Percentiles rank a stretch among this genome's conserved stretches.
These are phyloP conservation scores for Trypanosoma lewisi DNA, from an alignment of 208 protist species.

Conservation along the genomic window DNA sequence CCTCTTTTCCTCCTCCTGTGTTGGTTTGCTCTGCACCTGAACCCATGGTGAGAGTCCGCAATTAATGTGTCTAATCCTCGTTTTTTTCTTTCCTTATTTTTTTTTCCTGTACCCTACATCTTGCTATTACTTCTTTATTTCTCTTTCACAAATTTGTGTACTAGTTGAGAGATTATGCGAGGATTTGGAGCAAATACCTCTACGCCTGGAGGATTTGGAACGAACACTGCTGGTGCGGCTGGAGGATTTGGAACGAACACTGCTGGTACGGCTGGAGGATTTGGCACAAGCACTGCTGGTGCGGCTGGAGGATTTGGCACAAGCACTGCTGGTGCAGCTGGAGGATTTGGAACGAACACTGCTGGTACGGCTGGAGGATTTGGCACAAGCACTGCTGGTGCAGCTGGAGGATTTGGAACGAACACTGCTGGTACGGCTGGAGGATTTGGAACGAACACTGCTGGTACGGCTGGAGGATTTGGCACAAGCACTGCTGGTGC, in stretches of 20 bases:
- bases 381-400: not conserved
- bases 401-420: conserved; percentile 2
- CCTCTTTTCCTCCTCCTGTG: too few relatives aligned
- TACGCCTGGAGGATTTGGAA: conserved; percentile 2
- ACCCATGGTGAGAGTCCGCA: too few relatives aligned
- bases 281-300: too few relatives aligned
- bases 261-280: too few relatives aligned
- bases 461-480: conserved; percentile 34
- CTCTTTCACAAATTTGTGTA: not conserved
- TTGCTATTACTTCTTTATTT: not conserved
- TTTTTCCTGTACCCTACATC: not conserved
- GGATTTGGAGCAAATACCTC: conserved; percentile 9
- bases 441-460: conserved; percentile 23
- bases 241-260: too few relatives aligned
- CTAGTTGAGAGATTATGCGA: conserved; percentile 16
- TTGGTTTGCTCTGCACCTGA: too few relatives aligned
- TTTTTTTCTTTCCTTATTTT: not conserved
- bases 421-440: conserved; percentile 8
- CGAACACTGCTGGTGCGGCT: conserved; percentile 7
- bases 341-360: conserved; percentile 7
- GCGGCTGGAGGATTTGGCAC: too few relatives aligned
- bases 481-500: conserved; percentile 20
- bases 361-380: conserved; percentile 1
- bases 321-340: not conserved
- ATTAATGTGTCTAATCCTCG: too few relatives aligned